Evolutionary conservation across 2,329 filamentous ascomycete genomes (phyloP).

Genomic region (Claviceps monticola): DNA sequence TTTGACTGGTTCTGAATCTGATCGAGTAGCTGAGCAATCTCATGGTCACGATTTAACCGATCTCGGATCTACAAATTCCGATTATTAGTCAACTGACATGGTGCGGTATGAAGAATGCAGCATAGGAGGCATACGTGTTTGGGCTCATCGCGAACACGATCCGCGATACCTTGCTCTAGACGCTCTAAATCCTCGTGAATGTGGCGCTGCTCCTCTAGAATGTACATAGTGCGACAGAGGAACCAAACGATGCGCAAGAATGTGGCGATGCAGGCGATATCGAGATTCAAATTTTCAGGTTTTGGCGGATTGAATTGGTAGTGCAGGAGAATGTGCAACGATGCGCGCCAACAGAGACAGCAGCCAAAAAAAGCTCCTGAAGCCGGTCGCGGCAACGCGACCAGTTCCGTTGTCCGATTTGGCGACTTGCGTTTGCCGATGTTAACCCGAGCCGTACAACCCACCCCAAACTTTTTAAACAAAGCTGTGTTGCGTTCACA

Average conservation of each 20-base stretch:
- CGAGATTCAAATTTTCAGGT: neutral
- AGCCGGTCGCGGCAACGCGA: no score
- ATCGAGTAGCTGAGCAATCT: slow-evolving; percentile 72
- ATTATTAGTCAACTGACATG: slow-evolving; percentile 11
- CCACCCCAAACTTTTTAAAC: slow-evolving; percentile 15
- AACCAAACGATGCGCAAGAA: neutral
- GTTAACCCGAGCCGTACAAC: slow-evolving; percentile 15
- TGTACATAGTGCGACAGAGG: slow-evolving; percentile 45
- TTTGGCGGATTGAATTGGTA: no score
- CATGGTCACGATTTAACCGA: slow-evolving; percentile 79
- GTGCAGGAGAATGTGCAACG: no score
- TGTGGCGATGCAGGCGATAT: neutral
- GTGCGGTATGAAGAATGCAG: neutral
- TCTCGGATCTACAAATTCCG: slow-evolving; percentile 57
- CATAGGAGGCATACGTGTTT: slow-evolving; percentile 51
- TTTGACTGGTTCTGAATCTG: slow-evolving; percentile 79
- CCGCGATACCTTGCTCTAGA: slow-evolving; percentile 83
- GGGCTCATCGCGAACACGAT: slow-evolving; percentile 78
- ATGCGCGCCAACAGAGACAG: no score
- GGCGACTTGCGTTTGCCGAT: slow-evolving; percentile 11
- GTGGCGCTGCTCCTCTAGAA: slow-evolving; percentile 85
- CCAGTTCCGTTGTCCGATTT: no score
- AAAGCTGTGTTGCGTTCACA: neutral
- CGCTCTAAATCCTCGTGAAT: slow-evolving; percentile 95
- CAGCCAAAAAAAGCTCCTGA: no score